Evolutionary conservation across 768 basidiomycete species (phyloP), one percentile per base, ranked within the genome.

Genomic region (Asterophora parasitica): DNA sequence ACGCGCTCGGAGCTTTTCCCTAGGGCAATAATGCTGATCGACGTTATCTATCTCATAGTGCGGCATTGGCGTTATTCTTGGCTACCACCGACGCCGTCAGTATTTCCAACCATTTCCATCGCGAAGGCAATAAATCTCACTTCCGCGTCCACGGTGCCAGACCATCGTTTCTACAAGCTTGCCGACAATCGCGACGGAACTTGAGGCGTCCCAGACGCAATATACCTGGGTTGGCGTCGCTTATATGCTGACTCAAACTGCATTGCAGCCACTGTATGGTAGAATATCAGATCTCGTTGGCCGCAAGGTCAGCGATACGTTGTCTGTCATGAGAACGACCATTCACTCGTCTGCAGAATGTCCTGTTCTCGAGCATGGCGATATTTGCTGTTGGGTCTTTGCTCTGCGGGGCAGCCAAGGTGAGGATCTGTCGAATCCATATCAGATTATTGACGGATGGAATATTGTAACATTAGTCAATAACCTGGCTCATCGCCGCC

Each of bases 191-290:
- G 73, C 82, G 12, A 79, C 75, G 49, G 77, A 88, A 34, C 74
- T 92, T 27, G 53, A 70, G 23, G 88, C 86, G 13, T 78, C 83
- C 27, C 76, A 81, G 48, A 76, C 69, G 44, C 81, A 90, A 59
- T 92, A 91, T 59, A 87, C 84, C 17, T 92, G 90, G 90, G 85
- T 92, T 42, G 85, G 82, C 13, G 84, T 89, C 27, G 76, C 86
- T 12, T 92, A 92, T 58, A 79, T 92, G 77, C 76, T 92, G 48
- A 88, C 88, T 1, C 89, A 92, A 58, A 92, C 89, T 0, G 87
- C 86, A 20, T 83, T 83, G 52, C 89, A 92, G 59, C 89, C 89
- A 26, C 66, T 92, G 19, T 92, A 90, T 59, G 89, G 86, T 44
- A 79, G 78, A 57, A 65, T 92, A 33, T 89, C 88, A 44, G 88